Percentiles rank a stretch among this genome's conserved stretches.
Evolutionary conservation across 1,284 basidiomycete genomes (phyloP).

Genomic region (Flammula alnicola): DNA sequence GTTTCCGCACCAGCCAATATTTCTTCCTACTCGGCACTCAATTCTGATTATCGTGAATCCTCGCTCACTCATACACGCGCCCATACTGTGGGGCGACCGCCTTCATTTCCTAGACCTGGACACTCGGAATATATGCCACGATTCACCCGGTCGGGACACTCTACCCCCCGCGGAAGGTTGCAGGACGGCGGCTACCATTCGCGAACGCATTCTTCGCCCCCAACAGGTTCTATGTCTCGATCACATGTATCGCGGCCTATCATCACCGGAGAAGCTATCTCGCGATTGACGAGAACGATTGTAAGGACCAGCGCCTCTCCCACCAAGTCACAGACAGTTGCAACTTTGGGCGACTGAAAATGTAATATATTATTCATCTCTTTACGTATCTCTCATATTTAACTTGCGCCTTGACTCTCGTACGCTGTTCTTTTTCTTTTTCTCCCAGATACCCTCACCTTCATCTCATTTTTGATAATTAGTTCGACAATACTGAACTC

Average conservation of each 20-base stretch:
- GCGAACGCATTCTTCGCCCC: slow-evolving; percentile 70
- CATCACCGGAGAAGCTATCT: slow-evolving; percentile 69
- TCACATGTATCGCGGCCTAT: slow-evolving; percentile 58
- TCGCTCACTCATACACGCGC: slow-evolving; percentile 52
- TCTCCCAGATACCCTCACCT: too few relatives aligned
- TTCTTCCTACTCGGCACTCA: slow-evolving; percentile 32
- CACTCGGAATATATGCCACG: slow-evolving; percentile 34
- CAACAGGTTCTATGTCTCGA: slow-evolving; percentile 45
- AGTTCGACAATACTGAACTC: background rate
- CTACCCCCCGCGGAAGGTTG: slow-evolving; percentile 44
- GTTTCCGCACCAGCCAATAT: slow-evolving; percentile 38
- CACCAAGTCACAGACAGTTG: too few relatives aligned
- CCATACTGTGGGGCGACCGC: slow-evolving; percentile 52
- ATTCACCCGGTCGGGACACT: slow-evolving; percentile 43
- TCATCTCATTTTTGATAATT: too few relatives aligned
- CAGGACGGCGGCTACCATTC: slow-evolving; percentile 37
- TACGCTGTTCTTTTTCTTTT: too few relatives aligned
- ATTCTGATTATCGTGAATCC: too few relatives aligned
- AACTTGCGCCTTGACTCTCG: too few relatives aligned
- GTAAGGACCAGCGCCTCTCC: slow-evolving; percentile 32
- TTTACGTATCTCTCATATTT: too few relatives aligned
- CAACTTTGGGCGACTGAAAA: too few relatives aligned
- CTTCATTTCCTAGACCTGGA: slow-evolving; percentile 32
- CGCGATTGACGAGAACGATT: slow-evolving; percentile 63
- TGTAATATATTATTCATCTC: too few relatives aligned